Conservation (phyloP, 2,329 filamentous ascomycete species). For the Thelonectria blattea region DNA sequence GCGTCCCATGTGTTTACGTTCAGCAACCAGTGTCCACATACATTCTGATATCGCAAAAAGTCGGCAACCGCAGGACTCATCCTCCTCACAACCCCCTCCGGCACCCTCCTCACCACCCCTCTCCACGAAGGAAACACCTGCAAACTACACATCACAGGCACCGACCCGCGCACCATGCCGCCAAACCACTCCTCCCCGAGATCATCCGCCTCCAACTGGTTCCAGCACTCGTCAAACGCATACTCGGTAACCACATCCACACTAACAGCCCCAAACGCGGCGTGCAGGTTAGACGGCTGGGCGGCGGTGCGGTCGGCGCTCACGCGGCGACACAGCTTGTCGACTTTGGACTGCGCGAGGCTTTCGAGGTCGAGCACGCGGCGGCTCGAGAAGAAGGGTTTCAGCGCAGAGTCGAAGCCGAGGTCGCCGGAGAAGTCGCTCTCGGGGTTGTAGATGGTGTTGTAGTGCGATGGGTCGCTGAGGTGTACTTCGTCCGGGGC, state of each 20-base stretch:
- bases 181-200: slow-evolving; percentile 25
- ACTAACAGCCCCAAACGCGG: slow-evolving; percentile 22
- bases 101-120: slow-evolving; percentile 7
- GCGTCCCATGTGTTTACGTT: background rate
- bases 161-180: slow-evolving; percentile 12
- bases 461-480: slow-evolving; percentile 25
- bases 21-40: background rate
- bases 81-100: slow-evolving; percentile 5
- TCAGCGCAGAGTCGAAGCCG: slow-evolving; percentile 39
- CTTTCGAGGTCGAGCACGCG: slow-evolving; percentile 45
- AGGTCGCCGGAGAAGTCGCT: slow-evolving; percentile 23
- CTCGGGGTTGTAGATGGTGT: slow-evolving; percentile 24
- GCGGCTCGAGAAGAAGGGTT: slow-evolving; percentile 50
- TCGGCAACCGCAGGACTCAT: slow-evolving; percentile 16
- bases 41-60: slow-evolving; percentile 5
- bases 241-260: slow-evolving; percentile 28
- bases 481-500: slow-evolving; percentile 30
- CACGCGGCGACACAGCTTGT: slow-evolving; percentile 34
- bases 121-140: slow-evolving; percentile 13
- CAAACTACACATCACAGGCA: slow-evolving; percentile 16
- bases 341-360: slow-evolving; percentile 42
- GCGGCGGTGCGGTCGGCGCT: background rate
- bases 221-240: slow-evolving; percentile 27
- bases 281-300: slow-evolving; percentile 17
- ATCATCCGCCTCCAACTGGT: slow-evolving; percentile 19